Conservation (phyloP, 495 filamentous ascomycete species). For the Pyrenopolyporus hunteri region DNA sequence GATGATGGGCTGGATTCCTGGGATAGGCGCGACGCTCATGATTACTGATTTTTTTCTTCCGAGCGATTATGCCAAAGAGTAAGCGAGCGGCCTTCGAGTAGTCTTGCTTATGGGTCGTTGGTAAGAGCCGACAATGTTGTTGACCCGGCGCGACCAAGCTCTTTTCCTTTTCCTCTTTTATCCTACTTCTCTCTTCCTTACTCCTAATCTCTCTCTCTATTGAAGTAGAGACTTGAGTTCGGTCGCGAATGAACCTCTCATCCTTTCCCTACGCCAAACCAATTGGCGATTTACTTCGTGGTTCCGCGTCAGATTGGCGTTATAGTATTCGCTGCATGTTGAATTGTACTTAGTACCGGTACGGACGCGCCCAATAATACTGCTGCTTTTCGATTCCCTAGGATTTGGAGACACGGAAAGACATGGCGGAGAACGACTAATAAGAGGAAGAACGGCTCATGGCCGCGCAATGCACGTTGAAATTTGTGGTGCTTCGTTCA, state of each 20-base stretch:
- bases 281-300: constrained; percentile 4
- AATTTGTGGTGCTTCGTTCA: constrained; percentile 23
- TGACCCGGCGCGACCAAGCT: background rate
- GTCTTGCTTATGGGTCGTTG: constrained; percentile 1
- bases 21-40: constrained; percentile 41
- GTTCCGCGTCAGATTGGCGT: constrained; percentile 7
- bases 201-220: constrained; percentile 13
- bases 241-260: constrained; percentile 10
- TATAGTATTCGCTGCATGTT: constrained; percentile 28
- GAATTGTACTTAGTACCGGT: constrained; percentile 18
- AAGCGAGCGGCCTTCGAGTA: background rate
- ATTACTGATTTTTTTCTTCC: constrained; percentile 36
- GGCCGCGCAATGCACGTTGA: constrained; percentile 23
- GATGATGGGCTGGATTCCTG: constrained; percentile 45
- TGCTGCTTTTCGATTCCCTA: constrained; percentile 6
- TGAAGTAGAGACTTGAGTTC: constrained; percentile 16
- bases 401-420: constrained; percentile 25
- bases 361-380: constrained; percentile 27
- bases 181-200: background rate
- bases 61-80: constrained; percentile 4
- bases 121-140: background rate
- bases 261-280: constrained; percentile 9
- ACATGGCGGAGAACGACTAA: constrained; percentile 29
- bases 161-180: background rate
- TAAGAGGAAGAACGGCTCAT: constrained; percentile 21